Percentiles rank a stretch among this genome's conserved stretches.
Conservation (phyloP, 768 basidiomycete genomes). For the Rhodotorula toruloides region DNA sequence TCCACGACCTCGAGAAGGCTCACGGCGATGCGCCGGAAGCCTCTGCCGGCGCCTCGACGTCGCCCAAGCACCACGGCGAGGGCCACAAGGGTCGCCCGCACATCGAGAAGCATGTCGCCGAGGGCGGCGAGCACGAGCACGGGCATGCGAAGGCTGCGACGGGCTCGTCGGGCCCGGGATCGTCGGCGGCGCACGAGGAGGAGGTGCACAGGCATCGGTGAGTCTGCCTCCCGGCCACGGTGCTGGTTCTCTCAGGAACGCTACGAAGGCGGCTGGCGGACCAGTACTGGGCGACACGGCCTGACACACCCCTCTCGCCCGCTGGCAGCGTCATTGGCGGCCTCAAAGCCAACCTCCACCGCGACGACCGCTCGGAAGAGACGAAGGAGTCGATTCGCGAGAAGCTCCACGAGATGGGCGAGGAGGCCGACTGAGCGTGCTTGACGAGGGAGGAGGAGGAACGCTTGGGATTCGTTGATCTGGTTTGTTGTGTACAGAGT, state of each 20-base stretch:
- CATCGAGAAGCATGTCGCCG: background rate
- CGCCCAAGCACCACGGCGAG: background rate
- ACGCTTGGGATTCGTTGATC: no score
- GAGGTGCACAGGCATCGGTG: conserved; percentile 6
- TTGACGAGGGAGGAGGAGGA: background rate
- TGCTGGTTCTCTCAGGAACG: no score
- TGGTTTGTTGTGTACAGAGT: no score
- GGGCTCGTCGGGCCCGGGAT: no score
- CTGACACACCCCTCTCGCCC: no score
- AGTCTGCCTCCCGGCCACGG: no score
- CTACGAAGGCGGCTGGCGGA: no score
- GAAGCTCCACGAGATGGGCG: conserved; percentile 6
- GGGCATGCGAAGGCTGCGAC: no score
- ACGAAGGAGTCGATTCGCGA: conserved; percentile 4
- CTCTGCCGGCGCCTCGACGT: background rate
- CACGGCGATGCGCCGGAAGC: background rate
- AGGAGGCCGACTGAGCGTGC: background rate
- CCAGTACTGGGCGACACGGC: no score
- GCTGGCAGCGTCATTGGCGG: conserved; percentile 3
- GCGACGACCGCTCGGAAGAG: conserved; percentile 4
- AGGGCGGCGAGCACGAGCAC: background rate
- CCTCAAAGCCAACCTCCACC: conserved; percentile 1
- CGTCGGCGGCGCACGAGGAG: conserved; percentile 8
- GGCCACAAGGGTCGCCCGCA: background rate
- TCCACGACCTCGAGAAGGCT: background rate